Conservation (phyloP, 169 alveolate genomes). For the Perkinsus marinus region DNA sequence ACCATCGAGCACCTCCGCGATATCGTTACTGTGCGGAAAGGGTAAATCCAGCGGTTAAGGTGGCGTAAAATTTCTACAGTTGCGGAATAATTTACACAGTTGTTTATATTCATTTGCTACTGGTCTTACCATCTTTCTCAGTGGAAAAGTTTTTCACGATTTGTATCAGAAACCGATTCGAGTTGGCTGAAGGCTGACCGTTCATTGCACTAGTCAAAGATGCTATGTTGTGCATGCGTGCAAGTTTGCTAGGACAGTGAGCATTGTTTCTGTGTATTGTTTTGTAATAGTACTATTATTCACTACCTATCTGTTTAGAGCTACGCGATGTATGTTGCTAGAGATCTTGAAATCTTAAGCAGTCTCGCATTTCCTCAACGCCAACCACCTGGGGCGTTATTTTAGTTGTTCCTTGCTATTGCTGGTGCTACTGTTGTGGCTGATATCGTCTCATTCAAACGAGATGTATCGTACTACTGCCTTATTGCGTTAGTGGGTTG, state of each 20-base stretch:
- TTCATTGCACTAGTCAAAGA: not conserved
- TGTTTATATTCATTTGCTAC: not conserved
- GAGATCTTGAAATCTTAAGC: not conserved
- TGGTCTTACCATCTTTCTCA: too few species aligned
- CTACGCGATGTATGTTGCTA: not conserved
- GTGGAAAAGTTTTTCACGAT: too few species aligned
- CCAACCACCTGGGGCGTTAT: not conserved
- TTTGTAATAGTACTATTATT: not conserved
- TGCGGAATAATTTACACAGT: too few species aligned
- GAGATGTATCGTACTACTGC: too few species aligned
- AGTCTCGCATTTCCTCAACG: not conserved
- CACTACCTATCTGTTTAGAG: not conserved
- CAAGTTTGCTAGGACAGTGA: not conserved
- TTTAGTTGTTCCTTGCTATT: not conserved
- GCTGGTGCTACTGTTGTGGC: not conserved
- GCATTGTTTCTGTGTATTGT: not conserved
- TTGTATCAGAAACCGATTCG: not conserved
- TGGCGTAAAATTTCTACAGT: not conserved
- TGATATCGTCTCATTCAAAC: too few species aligned
- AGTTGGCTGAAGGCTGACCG: not conserved
- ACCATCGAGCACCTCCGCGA: not conserved
- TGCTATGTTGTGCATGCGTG: not conserved
- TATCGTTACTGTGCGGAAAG: not conserved
- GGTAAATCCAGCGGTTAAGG: not conserved
- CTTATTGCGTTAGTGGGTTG: too few species aligned